Evolutionary conservation across 2,329 filamentous ascomycete species (phyloP).

Genomic region (Metarhizium robertsii): DNA sequence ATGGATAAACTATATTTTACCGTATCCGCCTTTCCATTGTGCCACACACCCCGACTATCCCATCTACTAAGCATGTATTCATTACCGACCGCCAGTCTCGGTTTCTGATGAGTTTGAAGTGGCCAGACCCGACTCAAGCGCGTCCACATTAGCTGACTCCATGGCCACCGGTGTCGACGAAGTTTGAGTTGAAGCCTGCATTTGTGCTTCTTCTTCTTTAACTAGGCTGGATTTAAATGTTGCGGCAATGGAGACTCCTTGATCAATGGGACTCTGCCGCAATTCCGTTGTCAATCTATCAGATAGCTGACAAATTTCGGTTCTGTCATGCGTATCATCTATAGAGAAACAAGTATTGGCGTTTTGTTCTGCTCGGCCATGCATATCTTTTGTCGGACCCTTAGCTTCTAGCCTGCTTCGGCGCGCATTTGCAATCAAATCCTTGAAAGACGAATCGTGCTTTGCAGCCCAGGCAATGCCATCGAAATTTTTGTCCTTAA

Average conservation of each 20-base stretch:
- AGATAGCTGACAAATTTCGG: neutral
- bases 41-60: neutral
- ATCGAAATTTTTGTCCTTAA: conserved; percentile 88
- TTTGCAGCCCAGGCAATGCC: conserved; percentile 62
- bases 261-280: neutral
- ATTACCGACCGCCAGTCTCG: neutral
- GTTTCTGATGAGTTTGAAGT: neutral
- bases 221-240: neutral
- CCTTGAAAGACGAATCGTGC: conserved; percentile 67
- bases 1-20: neutral
- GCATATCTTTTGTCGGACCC: neutral
- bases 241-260: neutral
- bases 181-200: neutral
- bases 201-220: neutral
- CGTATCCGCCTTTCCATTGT: neutral
- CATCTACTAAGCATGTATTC: neutral
- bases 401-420: conserved; percentile 26
- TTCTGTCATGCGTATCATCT: neutral
- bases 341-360: neutral
- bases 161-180: neutral
- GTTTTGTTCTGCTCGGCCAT: neutral
- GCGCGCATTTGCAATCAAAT: conserved; percentile 69
- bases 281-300: neutral
- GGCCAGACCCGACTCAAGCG: neutral
- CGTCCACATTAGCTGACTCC: neutral